Percentiles rank a stretch among this genome's conserved stretches.
Evolutionary conservation across 352 stramenopile genomes (phyloP).

Genomic region (Salisapilia sapeloensis): DNA sequence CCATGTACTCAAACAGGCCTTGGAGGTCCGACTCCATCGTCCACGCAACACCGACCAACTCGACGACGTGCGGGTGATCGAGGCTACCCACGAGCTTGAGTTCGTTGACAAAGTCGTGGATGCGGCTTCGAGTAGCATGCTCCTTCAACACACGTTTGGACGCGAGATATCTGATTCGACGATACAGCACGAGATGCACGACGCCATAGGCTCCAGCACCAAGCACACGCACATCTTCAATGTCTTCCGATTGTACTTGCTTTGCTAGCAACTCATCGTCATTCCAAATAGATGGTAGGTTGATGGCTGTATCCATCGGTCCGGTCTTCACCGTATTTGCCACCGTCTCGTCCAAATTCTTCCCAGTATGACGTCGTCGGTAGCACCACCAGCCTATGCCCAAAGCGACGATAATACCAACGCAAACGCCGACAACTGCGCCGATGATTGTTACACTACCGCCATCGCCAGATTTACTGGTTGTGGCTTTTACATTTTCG

Average conservation of each 20-base stretch:
- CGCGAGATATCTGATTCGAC: slow-evolving; percentile 7
- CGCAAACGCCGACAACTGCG: background rate
- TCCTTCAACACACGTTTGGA: slow-evolving; percentile 26
- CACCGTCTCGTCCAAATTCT: background rate
- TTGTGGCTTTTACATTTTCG: no score
- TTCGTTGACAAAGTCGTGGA: slow-evolving; percentile 33
- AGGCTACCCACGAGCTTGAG: slow-evolving; percentile 49
- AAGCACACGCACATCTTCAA: slow-evolving; percentile 27
- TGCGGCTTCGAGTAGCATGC: slow-evolving; percentile 18
- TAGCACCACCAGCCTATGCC: background rate
- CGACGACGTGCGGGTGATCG: slow-evolving; percentile 44
- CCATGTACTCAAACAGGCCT: slow-evolving; percentile 53
- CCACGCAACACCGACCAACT: slow-evolving; percentile 47
- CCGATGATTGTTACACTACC: background rate
- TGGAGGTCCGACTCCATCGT: slow-evolving; percentile 31
- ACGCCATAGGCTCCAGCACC: slow-evolving; percentile 23
- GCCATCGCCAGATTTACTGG: background rate
- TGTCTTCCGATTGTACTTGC: slow-evolving; percentile 23
- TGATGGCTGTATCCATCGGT: slow-evolving; percentile 2
- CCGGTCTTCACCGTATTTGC: slow-evolving; percentile 1
- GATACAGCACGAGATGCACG: slow-evolving; percentile 29
- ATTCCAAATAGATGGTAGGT: slow-evolving; percentile 18
- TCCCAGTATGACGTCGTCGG: background rate
- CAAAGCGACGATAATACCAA: background rate
- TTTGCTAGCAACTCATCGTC: slow-evolving; percentile 30